A percentile compares a stretch with the other conserved stretches of the same genome.
Evolutionary conservation across 352 stramenopile species (phyloP).

Genomic region (Phytophthora vignae): DNA sequence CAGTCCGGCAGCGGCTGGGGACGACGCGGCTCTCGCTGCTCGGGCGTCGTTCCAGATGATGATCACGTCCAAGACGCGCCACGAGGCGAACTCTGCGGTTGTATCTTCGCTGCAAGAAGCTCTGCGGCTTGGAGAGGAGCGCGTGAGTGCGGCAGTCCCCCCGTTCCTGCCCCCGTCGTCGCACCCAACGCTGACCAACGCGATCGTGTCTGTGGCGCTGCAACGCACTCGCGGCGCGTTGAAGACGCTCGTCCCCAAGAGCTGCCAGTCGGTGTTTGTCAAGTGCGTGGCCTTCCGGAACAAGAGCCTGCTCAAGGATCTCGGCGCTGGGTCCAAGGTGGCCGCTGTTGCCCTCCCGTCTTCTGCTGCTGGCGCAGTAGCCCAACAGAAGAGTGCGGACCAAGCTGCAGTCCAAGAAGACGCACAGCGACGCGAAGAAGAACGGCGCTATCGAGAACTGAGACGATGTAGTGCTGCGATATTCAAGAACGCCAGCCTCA

Average conservation of each 20-base stretch:
- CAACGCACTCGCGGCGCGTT: constrained; percentile 42
- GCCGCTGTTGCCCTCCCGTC: constrained; percentile 4
- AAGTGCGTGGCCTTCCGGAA: constrained; percentile 54
- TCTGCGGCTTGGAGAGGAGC: constrained; percentile 37
- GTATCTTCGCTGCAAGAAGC: constrained; percentile 41
- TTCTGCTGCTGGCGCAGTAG: neutral
- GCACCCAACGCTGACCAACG: constrained; percentile 45
- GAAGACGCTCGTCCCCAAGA: constrained; percentile 51
- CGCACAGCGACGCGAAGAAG: neutral
- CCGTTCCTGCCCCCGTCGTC: constrained; percentile 49
- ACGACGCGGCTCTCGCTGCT: constrained; percentile 21
- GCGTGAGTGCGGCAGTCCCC: constrained; percentile 41
- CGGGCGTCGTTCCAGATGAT: constrained; percentile 48
- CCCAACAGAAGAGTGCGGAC: neutral
- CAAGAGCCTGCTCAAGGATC: constrained; percentile 55
- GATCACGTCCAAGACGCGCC: constrained; percentile 40
- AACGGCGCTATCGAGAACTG: constrained; percentile 21
- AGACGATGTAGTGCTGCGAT: constrained; percentile 31
- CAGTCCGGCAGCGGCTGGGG: neutral
- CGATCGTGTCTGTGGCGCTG: constrained; percentile 43
- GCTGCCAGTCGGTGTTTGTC: constrained; percentile 54
- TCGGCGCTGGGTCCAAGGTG: constrained; percentile 9
- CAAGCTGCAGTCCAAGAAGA: neutral
- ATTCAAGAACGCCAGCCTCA: constrained; percentile 2
- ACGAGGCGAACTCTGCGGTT: constrained; percentile 39